Evolutionary conservation across 2,329 filamentous ascomycete species (phyloP).

Genomic region (Neopestalotiopsis sp.): DNA sequence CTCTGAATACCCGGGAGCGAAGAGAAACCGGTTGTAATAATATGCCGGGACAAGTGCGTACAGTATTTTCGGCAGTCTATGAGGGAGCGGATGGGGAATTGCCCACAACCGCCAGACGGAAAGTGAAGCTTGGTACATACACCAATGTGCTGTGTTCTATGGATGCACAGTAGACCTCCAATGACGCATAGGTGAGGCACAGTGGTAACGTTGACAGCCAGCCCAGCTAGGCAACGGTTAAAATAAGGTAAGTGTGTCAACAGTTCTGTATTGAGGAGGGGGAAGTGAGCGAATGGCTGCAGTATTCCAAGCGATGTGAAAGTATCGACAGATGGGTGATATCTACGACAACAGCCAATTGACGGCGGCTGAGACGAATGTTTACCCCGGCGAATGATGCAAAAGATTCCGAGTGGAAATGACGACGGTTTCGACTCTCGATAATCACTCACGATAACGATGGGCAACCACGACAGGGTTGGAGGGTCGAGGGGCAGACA

Average conservation of each 20-base stretch:
- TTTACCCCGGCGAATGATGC: not conserved
- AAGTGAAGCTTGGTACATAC: not conserved
- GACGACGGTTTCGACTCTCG: not conserved
- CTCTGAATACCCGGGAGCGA: not conserved
- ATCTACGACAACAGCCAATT: not conserved
- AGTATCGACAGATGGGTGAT: too few relatives aligned
- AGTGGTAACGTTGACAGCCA: not conserved
- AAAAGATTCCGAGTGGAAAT: not conserved
- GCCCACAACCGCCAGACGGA: not conserved
- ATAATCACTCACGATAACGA: not conserved
- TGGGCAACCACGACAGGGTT: not conserved
- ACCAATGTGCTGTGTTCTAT: not conserved
- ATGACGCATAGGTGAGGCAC: constrained; percentile 8
- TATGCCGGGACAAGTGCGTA: not conserved
- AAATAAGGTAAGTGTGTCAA: not conserved
- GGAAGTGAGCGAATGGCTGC: too few relatives aligned
- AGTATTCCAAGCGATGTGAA: too few relatives aligned
- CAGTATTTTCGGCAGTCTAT: not conserved
- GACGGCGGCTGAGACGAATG: not conserved
- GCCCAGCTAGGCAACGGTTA: not conserved
- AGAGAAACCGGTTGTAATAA: not conserved
- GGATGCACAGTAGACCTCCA: not conserved
- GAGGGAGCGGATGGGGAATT: not conserved
- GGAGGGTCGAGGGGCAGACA: not conserved
- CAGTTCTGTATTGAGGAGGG: too few relatives aligned